These are phyloP conservation scores for Gossypium mustelinum DNA, from an alignment of 345 rosid genomes.

Conservation along the genomic window DNA sequence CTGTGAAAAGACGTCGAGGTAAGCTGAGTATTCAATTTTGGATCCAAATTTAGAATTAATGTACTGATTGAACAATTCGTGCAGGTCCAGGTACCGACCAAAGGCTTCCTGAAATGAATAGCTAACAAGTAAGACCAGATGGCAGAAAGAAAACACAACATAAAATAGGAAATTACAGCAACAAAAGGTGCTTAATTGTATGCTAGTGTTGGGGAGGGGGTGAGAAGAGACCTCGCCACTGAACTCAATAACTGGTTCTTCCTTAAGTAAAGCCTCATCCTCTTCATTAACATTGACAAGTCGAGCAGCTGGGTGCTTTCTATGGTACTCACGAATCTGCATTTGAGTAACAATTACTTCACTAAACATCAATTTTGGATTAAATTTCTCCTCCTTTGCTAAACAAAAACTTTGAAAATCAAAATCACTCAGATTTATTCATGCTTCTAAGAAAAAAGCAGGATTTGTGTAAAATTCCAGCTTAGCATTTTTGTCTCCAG, in stretches of 20 bases:
- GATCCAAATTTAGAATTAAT: conserved; percentile 84
- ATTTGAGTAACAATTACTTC: not conserved
- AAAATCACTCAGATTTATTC: not conserved
- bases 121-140: not conserved
- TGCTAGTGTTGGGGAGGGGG: not conserved
- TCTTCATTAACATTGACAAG: conserved; percentile 70
- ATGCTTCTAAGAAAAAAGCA: not conserved
- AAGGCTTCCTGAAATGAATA: conserved; percentile 57
- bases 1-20: conserved; percentile 68
- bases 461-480: not conserved
- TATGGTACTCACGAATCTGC: conserved; percentile 88
- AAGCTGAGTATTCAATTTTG: conserved; percentile 74
- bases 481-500: not conserved
- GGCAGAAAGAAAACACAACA: not conserved
- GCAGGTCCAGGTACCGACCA: conserved; percentile 86
- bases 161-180: not conserved
- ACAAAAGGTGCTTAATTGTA: not conserved
- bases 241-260: conserved; percentile 75
- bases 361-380: not conserved
- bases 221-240: conserved; percentile 72
- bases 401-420: not conserved
- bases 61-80: conserved; percentile 76
- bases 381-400: not conserved
- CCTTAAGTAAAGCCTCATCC: conserved; percentile 66
- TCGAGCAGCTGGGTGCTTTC: conserved; percentile 77